A percentile compares a stretch with the other conserved stretches of the same genome.
These are phyloP conservation scores for Pythium graminicola DNA, from an alignment of 352 stramenopile species.

Conservation along the genomic window DNA sequence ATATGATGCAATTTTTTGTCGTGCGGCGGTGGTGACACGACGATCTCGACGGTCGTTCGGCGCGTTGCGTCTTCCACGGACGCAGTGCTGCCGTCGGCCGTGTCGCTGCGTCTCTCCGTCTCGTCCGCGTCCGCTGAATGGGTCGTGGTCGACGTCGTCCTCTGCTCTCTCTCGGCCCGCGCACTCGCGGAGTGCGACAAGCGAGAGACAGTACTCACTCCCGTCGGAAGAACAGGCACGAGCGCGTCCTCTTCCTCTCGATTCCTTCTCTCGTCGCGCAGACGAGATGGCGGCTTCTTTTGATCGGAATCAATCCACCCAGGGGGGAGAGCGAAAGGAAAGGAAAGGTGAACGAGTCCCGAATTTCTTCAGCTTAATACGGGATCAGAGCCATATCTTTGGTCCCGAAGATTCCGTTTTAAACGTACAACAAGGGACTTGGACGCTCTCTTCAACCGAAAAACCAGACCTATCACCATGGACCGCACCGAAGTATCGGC, in stretches of 20 bases:
- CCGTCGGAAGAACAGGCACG: too few species aligned
- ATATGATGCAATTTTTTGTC: slow-evolving; percentile 32
- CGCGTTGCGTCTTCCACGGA: slow-evolving; percentile 11
- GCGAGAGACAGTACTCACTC: slow-evolving; percentile 19
- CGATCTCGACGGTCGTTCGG: slow-evolving; percentile 7
- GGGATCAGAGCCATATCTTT: slow-evolving; percentile 23
- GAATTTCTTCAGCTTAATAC: slow-evolving; percentile 11
- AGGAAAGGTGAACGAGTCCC: slow-evolving; percentile 17
- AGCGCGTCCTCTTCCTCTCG: background rate
- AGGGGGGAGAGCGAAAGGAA: slow-evolving; percentile 13
- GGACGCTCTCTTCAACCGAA: too few species aligned
- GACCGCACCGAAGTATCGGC: slow-evolving; percentile 56
- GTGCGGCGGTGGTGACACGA: slow-evolving; percentile 17
- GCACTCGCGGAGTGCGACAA: slow-evolving; percentile 14
- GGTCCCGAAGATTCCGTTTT: slow-evolving; percentile 14
- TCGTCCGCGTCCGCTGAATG: slow-evolving; percentile 14
- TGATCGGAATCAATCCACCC: slow-evolving; percentile 23
- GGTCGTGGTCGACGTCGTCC: slow-evolving; percentile 15
- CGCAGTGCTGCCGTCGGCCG: background rate
- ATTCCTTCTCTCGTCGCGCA: background rate
- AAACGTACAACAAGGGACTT: slow-evolving; percentile 1
- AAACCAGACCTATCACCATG: too few species aligned
- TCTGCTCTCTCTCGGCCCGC: slow-evolving; percentile 17
- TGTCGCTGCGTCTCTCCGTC: slow-evolving; percentile 11
- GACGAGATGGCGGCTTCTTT: slow-evolving; percentile 4